phyloP scores from a whole-genome alignment of 2,329 filamentous ascomycete species.

The Diaporthe nobilis region DNA sequence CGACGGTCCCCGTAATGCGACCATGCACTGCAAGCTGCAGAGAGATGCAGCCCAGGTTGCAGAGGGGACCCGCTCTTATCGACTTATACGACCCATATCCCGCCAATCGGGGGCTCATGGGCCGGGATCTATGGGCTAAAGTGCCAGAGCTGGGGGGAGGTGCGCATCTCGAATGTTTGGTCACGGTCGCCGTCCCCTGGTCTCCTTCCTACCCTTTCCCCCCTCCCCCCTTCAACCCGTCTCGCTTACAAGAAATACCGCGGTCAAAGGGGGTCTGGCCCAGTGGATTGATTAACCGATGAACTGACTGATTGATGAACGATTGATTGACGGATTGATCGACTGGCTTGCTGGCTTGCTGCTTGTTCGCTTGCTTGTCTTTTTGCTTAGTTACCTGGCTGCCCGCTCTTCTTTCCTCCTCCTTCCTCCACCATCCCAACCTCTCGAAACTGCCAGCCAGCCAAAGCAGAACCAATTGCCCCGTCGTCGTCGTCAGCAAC shows the following conservation, averaged over 20 bases:
- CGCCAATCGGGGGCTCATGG: conserved; percentile 25
- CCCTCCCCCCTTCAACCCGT: neutral
- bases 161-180: conserved; percentile 12
- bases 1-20: conserved; percentile 9
- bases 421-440: neutral
- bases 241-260: conserved; percentile 22
- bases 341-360: neutral
- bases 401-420: neutral
- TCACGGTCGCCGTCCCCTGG: neutral
- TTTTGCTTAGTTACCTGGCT: neutral
- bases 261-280: conserved; percentile 23
- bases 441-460: conserved; percentile 4
- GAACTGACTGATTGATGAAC: conserved; percentile 9
- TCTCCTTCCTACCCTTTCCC: too few species aligned
- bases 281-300: conserved; percentile 22
- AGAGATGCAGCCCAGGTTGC: conserved; percentile 4
- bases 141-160: conserved; percentile 3
- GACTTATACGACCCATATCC: conserved; percentile 18
- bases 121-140: conserved; percentile 16
- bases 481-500: neutral
- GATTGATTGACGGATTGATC: conserved; percentile 20
- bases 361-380: neutral
- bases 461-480: neutral
- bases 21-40: conserved; percentile 15
- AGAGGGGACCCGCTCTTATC: conserved; percentile 32